phyloP scores from a whole-genome alignment of 208 protist species.

The Leishmania arabica region DNA sequence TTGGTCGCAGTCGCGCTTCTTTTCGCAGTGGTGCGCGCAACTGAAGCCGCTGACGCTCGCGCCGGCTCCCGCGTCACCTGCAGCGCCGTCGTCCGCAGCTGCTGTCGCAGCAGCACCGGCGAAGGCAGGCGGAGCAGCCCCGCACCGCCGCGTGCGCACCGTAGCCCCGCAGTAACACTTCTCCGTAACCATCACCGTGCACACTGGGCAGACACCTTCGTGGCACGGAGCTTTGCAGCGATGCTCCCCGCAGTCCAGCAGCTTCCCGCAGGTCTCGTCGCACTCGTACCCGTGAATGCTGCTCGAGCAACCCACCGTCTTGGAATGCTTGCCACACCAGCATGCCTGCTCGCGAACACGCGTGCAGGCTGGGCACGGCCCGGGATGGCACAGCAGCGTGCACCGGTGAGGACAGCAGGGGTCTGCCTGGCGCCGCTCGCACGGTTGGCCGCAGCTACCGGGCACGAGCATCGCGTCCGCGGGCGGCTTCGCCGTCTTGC shows the following conservation, averaged over 20 bases:
- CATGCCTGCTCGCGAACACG: slow-evolving; percentile 65
- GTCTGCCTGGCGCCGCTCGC: slow-evolving; percentile 56
- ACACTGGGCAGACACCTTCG: slow-evolving; percentile 83
- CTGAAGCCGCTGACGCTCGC: slow-evolving; percentile 30
- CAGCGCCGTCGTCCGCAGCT: neutral
- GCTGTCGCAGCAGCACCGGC: neutral
- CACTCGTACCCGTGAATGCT: slow-evolving; percentile 75
- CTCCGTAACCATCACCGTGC: slow-evolving; percentile 53
- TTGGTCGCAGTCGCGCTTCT: slow-evolving; percentile 79
- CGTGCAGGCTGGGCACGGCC: slow-evolving; percentile 72
- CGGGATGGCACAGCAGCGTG: slow-evolving; percentile 82
- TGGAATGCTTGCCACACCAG: slow-evolving; percentile 77
- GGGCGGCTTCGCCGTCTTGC: slow-evolving; percentile 55
- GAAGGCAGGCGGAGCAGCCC: neutral
- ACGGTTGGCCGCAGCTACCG: slow-evolving; percentile 79
- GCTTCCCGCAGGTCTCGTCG: slow-evolving; percentile 64
- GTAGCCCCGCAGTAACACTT: slow-evolving; percentile 90
- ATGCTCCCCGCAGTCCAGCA: slow-evolving; percentile 82
- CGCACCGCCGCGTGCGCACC: slow-evolving; percentile 44
- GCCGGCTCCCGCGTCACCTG: neutral
- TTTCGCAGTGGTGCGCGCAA: slow-evolving; percentile 48
- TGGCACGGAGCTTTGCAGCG: slow-evolving; percentile 86
- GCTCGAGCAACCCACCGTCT: slow-evolving; percentile 79
- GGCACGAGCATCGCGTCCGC: slow-evolving; percentile 71
- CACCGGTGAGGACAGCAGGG: slow-evolving; percentile 71